Evolutionary conservation across 805 yeast species (phyloP).

Genomic region (Candida glaebosa): DNA sequence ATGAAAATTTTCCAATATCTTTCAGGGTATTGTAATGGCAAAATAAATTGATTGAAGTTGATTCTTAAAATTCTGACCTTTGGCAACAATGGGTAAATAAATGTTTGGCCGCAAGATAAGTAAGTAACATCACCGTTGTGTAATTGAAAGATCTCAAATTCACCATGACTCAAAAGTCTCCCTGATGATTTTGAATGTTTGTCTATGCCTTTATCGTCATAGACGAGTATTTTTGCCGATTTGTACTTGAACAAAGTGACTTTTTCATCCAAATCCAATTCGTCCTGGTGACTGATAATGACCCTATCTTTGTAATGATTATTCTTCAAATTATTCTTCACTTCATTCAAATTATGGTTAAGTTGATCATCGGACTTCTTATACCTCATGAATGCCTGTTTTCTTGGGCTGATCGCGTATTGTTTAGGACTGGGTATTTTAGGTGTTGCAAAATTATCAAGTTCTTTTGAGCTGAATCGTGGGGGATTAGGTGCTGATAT

Average conservation of each 20-base stretch:
- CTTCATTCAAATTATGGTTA: constrained; percentile 22
- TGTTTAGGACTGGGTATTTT: neutral
- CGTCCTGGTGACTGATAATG: constrained; percentile 8
- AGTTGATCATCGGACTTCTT: constrained; percentile 25
- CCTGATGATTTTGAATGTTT: constrained; percentile 29
- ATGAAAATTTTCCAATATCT: constrained; percentile 64
- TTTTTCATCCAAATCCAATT: constrained; percentile 32
- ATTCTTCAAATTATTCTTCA: constrained; percentile 24
- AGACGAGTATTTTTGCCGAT: constrained; percentile 32
- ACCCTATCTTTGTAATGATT: constrained; percentile 2
- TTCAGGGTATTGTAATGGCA: constrained; percentile 71
- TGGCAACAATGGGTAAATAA: constrained; percentile 73
- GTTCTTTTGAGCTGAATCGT: neutral
- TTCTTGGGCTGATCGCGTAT: constrained; percentile 30
- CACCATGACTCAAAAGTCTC: constrained; percentile 57
- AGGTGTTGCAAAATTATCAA: neutral
- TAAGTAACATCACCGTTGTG: constrained; percentile 57
- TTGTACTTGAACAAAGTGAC: constrained; percentile 31
- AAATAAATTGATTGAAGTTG: constrained; percentile 45
- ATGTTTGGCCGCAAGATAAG: constrained; percentile 59
- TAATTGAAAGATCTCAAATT: constrained; percentile 55
- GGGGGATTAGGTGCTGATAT: neutral
- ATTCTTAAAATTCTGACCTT: constrained; percentile 55
- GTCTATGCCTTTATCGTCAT: constrained; percentile 27
- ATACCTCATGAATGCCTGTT: constrained; percentile 36